Percentiles rank a stretch among this genome's conserved stretches.
Evolutionary conservation across 2,329 filamentous ascomycete genomes (phyloP).

Genomic region (Botrytis pseudocinerea): DNA sequence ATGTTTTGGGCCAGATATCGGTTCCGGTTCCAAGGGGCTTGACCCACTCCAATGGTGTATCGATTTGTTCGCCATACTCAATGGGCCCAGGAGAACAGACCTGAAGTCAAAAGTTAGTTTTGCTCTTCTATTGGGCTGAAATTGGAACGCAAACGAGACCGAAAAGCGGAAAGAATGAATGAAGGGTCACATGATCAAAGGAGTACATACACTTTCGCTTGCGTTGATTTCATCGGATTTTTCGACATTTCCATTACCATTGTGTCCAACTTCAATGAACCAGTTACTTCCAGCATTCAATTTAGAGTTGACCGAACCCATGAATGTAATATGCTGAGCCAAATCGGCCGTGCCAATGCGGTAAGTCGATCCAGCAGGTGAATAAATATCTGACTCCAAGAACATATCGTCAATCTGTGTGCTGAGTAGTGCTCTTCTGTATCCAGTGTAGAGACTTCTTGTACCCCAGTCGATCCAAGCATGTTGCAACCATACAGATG

Average conservation of each 20-base stretch:
- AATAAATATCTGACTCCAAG: constrained; percentile 52
- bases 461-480: constrained; percentile 63
- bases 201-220: constrained; percentile 9
- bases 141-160: neutral
- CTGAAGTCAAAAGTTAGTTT: constrained; percentile 7
- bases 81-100: constrained; percentile 42
- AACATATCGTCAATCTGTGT: constrained; percentile 59
- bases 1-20: constrained; percentile 48
- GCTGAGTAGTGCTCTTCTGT: constrained; percentile 34
- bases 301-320: constrained; percentile 46
- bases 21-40: constrained; percentile 53
- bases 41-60: constrained; percentile 48
- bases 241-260: constrained; percentile 55
- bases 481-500: constrained; percentile 60
- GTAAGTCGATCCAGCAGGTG: constrained; percentile 49
- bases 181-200: neutral
- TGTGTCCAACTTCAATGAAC: constrained; percentile 56
- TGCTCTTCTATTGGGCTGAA: neutral
- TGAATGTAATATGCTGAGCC: constrained; percentile 49
- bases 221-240: constrained; percentile 43
- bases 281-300: constrained; percentile 54
- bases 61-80: constrained; percentile 48
- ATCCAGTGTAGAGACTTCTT: constrained; percentile 50
- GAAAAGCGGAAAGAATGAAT: neutral
- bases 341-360: constrained; percentile 51